Conservation (phyloP, 2,329 filamentous ascomycete genomes). For the Alternaria rosae region DNA sequence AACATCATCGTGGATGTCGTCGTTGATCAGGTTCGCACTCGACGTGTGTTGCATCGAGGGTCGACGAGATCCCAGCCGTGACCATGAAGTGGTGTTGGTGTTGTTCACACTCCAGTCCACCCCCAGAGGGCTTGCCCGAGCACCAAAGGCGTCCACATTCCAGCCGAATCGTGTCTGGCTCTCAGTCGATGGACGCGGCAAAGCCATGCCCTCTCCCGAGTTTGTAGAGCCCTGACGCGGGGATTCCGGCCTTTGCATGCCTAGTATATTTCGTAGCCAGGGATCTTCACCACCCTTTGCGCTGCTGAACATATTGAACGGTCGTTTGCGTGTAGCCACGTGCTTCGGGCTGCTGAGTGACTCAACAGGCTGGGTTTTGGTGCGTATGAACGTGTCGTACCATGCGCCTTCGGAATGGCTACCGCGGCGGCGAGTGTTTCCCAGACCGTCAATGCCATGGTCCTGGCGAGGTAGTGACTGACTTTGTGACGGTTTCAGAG, state of each 20-base stretch:
- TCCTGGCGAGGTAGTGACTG: conserved; percentile 76
- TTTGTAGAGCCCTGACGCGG: conserved; percentile 74
- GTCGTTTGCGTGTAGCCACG: conserved; percentile 53
- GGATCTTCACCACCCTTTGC: conserved; percentile 60
- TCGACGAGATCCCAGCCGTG: conserved; percentile 77
- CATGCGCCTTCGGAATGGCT: conserved; percentile 60
- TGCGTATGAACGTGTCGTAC: conserved; percentile 61
- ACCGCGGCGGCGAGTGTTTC: conserved; percentile 63
- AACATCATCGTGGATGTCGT: conserved; percentile 60
- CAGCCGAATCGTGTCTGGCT: conserved; percentile 50
- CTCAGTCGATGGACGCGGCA: conserved; percentile 50
- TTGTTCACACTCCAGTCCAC: conserved; percentile 53
- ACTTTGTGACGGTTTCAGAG: conserved; percentile 74
- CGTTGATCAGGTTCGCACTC: conserved; percentile 67
- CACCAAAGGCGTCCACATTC: conserved; percentile 48
- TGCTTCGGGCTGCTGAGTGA: conserved; percentile 47
- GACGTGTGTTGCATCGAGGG: conserved; percentile 82
- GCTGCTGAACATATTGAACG: conserved; percentile 60
- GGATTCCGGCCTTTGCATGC: conserved; percentile 51
- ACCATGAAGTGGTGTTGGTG: conserved; percentile 64
- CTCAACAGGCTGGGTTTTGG: conserved; percentile 44
- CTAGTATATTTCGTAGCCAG: conserved; percentile 55
- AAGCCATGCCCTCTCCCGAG: conserved; percentile 54
- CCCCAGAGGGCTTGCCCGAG: conserved; percentile 51
- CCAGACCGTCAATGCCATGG: conserved; percentile 56